A percentile compares a stretch with the other conserved stretches of the same genome.
Conservation (phyloP, 352 stramenopile species). For the Phytophthora europaea region DNA sequence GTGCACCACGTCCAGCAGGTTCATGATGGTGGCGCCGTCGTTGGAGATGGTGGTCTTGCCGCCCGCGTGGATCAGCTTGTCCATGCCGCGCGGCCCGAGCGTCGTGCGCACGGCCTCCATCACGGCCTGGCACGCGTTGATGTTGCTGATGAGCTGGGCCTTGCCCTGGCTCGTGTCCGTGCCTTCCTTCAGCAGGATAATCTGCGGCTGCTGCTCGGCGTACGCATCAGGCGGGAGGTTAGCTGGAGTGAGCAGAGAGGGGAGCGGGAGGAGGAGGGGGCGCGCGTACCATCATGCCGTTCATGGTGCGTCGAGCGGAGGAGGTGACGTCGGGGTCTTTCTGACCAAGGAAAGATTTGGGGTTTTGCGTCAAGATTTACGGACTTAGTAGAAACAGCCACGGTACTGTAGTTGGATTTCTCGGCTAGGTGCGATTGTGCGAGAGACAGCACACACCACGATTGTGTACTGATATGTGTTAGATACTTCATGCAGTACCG, state of each 20-base stretch:
- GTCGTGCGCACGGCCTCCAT: constrained; percentile 98
- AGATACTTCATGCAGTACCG: no score
- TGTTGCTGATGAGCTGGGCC: constrained; percentile 95
- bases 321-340: constrained; percentile 15
- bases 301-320: constrained; percentile 29
- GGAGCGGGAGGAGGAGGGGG: not conserved
- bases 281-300: constrained; percentile 53
- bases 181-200: constrained; percentile 99
- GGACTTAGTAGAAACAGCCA: not conserved
- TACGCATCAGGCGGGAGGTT: not conserved
- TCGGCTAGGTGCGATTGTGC: not conserved
- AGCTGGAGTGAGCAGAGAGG: not conserved
- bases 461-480: no score
- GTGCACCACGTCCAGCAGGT: constrained; percentile 98
- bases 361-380: not conserved
- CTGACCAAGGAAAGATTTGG: constrained; percentile 43
- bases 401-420: not conserved
- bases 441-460: no score
- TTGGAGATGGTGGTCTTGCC: constrained; percentile 98
- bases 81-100: constrained; percentile 98
- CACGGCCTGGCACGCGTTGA: constrained; percentile 94
- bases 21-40: constrained; percentile 99
- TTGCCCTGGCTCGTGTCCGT: constrained; percentile 99
- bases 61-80: constrained; percentile 98
- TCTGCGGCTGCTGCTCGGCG: constrained; percentile 91